A percentile compares a stretch with the other conserved stretches of the same genome.
phyloP scores from a whole-genome alignment of 228 moss, liverwort and hornwort genomes.

The Sphagnum fallax region DNA sequence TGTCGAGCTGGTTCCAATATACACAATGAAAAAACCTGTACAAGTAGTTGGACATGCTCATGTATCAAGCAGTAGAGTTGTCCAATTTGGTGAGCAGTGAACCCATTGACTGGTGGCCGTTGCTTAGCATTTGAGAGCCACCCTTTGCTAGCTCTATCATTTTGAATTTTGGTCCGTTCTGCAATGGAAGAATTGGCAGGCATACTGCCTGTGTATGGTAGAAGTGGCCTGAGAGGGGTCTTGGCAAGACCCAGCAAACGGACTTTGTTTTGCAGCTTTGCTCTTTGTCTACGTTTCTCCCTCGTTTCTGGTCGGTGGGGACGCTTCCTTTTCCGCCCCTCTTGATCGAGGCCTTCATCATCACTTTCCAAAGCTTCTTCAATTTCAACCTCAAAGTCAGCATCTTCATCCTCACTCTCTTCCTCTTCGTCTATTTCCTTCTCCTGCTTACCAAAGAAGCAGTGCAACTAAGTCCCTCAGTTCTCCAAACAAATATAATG shows the following conservation, averaged over 20 bases:
- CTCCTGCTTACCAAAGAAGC: constrained; percentile 32
- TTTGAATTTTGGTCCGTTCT: constrained; percentile 32
- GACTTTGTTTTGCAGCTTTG: constrained; percentile 41
- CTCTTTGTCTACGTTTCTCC: constrained; percentile 70
- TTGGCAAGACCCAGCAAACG: constrained; percentile 28
- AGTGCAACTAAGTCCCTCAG: no score
- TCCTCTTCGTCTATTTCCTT: constrained; percentile 63
- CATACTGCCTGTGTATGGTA: constrained; percentile 46
- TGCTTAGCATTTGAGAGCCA: constrained; percentile 31
- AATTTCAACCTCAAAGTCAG: constrained; percentile 90
- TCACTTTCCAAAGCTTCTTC: constrained; percentile 96
- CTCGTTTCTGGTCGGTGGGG: constrained; percentile 60
- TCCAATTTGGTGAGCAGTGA: constrained; percentile 94
- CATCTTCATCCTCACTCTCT: constrained; percentile 85
- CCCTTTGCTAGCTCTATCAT: constrained; percentile 21
- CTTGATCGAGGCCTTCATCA: constrained; percentile 49
- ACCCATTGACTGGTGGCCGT: constrained; percentile 50
- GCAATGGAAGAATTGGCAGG: constrained; percentile 11
- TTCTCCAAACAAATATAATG: no score
- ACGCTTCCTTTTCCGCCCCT: constrained; percentile 48
- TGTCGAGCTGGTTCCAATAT: constrained; percentile 66
- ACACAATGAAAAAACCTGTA: constrained; percentile 76
- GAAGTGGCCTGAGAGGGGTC: constrained; percentile 59
- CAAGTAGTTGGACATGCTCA: constrained; percentile 95
- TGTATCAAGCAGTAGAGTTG: constrained; percentile 88